These are phyloP conservation scores for Fraxinus xanthoxyloides DNA, from an alignment of 305 asterid species.

Conservation along the genomic window DNA sequence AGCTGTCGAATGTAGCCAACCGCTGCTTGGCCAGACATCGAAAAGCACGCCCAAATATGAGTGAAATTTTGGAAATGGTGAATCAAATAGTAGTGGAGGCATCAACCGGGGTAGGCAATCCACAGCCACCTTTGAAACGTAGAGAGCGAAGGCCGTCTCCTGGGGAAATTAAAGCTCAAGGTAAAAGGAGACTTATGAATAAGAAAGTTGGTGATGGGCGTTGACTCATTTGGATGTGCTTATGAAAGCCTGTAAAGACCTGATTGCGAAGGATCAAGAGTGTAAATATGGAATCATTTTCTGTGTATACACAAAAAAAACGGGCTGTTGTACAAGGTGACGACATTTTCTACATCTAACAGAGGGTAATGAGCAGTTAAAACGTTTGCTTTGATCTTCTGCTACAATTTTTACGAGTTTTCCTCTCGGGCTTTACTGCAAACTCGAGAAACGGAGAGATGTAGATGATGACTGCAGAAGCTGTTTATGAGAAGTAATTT, in stretches of 20 bases:
- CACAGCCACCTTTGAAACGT: conserved; percentile 47
- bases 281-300: not conserved
- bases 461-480: not conserved
- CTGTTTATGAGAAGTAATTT: not conserved
- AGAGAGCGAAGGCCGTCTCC: conserved; percentile 20
- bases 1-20: conserved; percentile 78
- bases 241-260: conserved; percentile 50
- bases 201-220: conserved; percentile 43
- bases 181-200: conserved; percentile 43
- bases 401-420: not conserved
- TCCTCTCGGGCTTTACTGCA: not conserved
- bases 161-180: conserved; percentile 38
- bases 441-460: not conserved
- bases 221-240: conserved; percentile 55
- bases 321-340: not conserved
- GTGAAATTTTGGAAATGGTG: conserved; percentile 77
- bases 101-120: conserved; percentile 39
- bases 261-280: conserved; percentile 23
- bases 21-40: conserved; percentile 73
- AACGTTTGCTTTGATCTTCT: not conserved
- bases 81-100: conserved; percentile 55
- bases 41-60: conserved; percentile 87
- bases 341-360: not conserved
- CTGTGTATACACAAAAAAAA: conserved; percentile 8
- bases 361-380: not conserved